Evolutionary conservation across 371 early-diverging fungal genomes (phyloP), one percentile per base, ranked within the genome.

Genomic region (Mortierella sp.): DNA sequence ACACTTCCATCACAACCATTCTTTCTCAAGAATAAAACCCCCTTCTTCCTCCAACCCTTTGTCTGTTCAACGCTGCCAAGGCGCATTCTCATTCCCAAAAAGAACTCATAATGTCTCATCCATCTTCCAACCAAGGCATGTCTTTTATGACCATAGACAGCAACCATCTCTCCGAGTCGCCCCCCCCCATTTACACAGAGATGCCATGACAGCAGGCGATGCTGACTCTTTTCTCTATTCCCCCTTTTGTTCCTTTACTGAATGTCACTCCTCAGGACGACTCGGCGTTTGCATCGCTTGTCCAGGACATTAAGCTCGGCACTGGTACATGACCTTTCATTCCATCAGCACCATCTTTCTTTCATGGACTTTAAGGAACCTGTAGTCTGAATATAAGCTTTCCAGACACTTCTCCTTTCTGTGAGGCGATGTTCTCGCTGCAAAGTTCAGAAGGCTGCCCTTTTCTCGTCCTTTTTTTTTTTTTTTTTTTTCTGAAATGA

Each of bases 231-330:
- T 3, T 9, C 9, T 37, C 9, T 5, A 37, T 37, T 37, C 37
- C 9, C 37, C n/a, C n/a, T n/a, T n/a, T 26, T 52, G 0, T 16
- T 18, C 11, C 57, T 18, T 30, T 29, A 28, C 15, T 52, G 69
- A 69, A 74, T 57, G 11, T 47, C 58, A 26, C 69, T 1, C 47
- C 74, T n/a, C 74, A 74, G 48, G 74, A 69, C 66, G 66, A 68
- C 43, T 57, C 57, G 18, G 7, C 28, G 52, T 57, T 74, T 25
- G 47, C 66, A 12, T 46, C 23, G 26, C 66, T 74, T 45, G 74
- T 74, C 47, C 74, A 74, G 58, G 68, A 74, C 44, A 57, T 74
- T 53, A 64, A 30, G 43, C 62, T 74, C n/a, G 21, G 52, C 4
- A 25, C 64, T 37, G 53, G 74, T 68, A 69, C 18, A 28, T 46